Conservation (phyloP, 2,329 filamentous ascomycete species). For the Fusarium bulbicola region DNA sequence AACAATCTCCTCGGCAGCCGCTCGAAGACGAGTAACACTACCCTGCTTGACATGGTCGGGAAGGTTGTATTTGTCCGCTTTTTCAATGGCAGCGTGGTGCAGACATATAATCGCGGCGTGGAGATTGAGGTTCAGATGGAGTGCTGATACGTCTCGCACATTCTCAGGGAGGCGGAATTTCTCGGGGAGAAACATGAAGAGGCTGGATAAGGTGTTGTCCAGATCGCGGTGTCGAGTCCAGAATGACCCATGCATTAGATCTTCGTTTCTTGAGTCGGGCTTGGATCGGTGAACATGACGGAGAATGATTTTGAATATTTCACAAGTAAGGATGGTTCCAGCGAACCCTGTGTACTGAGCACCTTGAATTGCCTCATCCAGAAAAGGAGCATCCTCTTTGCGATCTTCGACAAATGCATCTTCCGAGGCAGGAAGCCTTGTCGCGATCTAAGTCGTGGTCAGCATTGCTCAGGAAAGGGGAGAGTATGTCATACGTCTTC, state of each 20-base stretch:
- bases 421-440: slow-evolving; percentile 82
- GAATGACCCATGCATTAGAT: slow-evolving; percentile 78
- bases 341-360: slow-evolving; percentile 75
- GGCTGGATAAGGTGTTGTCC: slow-evolving; percentile 81
- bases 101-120: slow-evolving; percentile 89
- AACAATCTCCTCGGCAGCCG: slow-evolving; percentile 85
- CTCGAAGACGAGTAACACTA: slow-evolving; percentile 77
- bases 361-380: slow-evolving; percentile 72
- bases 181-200: slow-evolving; percentile 81
- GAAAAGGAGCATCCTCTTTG: slow-evolving; percentile 67
- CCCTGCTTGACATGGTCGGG: slow-evolving; percentile 71
- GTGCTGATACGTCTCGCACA: slow-evolving; percentile 73
- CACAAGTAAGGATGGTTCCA: slow-evolving; percentile 76
- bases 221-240: slow-evolving; percentile 87
- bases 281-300: slow-evolving; percentile 80
- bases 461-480: neutral
- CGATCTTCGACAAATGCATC: slow-evolving; percentile 76
- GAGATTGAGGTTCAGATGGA: slow-evolving; percentile 88
- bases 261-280: slow-evolving; percentile 75
- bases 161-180: slow-evolving; percentile 76
- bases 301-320: slow-evolving; percentile 83
- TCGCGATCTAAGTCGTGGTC: slow-evolving; percentile 64
- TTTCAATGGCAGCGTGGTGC: slow-evolving; percentile 88
- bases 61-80: slow-evolving; percentile 76
- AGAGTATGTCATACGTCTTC: slow-evolving; percentile 61